These are phyloP conservation scores for Ascochyta fabae DNA, from an alignment of 2,329 filamentous ascomycete genomes.

Conservation along the genomic window DNA sequence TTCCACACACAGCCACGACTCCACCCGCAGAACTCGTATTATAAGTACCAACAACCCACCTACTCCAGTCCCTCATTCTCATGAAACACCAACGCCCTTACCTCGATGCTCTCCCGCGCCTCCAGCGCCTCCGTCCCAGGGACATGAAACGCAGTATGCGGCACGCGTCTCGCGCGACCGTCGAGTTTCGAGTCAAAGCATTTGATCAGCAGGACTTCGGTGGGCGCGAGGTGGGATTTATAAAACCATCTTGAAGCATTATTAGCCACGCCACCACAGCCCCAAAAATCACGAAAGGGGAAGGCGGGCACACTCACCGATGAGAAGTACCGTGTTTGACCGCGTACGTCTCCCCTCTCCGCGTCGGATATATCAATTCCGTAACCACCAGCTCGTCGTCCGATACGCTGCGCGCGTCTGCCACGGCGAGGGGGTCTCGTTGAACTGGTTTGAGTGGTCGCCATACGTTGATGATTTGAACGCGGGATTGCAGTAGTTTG, in stretches of 20 bases:
- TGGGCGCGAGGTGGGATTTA: slow-evolving; percentile 34
- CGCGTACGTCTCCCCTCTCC: slow-evolving; percentile 38
- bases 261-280: too few relatives aligned
- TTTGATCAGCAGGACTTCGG: slow-evolving; percentile 45
- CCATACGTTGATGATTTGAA: slow-evolving; percentile 49
- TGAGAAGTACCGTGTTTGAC: slow-evolving; percentile 38
- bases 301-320: too few relatives aligned
- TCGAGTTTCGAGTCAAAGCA: slow-evolving; percentile 46
- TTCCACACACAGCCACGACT: too few relatives aligned
- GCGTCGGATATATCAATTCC: slow-evolving; percentile 40
- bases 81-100: slow-evolving; percentile 44
- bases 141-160: slow-evolving; percentile 44
- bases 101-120: slow-evolving; percentile 45
- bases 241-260: slow-evolving; percentile 49
- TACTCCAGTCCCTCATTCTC: slow-evolving; percentile 37
- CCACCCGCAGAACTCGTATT: too few relatives aligned
- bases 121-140: slow-evolving; percentile 35
- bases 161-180: slow-evolving; percentile 42
- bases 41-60: not conserved
- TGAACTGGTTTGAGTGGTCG: slow-evolving; percentile 43
- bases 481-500: slow-evolving; percentile 34
- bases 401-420: slow-evolving; percentile 37
- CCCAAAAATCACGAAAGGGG: not conserved
- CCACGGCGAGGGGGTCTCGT: slow-evolving; percentile 42
- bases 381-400: slow-evolving; percentile 37